Evolutionary conservation across 352 stramenopile species (phyloP), one percentile per base, ranked within the genome.

Genomic region (Pythium rhizo-oryzae): DNA sequence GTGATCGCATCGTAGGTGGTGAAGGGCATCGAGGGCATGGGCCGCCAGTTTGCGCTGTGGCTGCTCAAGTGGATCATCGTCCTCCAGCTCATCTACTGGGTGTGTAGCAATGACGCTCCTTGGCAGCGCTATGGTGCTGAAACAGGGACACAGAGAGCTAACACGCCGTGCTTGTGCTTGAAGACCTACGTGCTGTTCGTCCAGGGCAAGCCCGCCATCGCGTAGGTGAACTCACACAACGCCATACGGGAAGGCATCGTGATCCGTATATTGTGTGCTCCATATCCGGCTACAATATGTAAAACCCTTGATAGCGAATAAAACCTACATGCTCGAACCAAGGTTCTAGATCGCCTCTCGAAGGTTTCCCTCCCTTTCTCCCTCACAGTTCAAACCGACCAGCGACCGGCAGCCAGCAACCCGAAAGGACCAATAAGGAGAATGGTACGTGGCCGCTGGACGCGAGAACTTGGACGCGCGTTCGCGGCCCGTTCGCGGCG

Each of bases 1-100:
- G 28, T 6, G 28, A 33, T 33, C 28, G 2, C 28, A 33, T 33
- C 28, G 19, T 25, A 91, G 82, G 59, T 92, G 37, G 84, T 92
- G 54, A 73, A 81, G 43, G 90, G 82, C 50, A 75, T 92, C 15
- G 82, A 91, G 43, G 82, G 84, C 46, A 65, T 83, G 12, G 72
- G 70, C 8, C 73, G 71, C 15, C 76, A 81, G 47, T 70, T 89
- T 39, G 55, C 79, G 55, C 72, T 78, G 23, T 91, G 84, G 69
- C 28, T 88, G 5, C 43, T 84, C 23, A 92, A 92, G 72, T 91
- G 82, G 82, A 13, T 82, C 67, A 47, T 91, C 62, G 75, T 82
- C 63, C 49, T 89, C 6, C 62, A 59, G 5, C 69, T 90, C 66
- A 72, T 90, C 39, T 65, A 87, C 53, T 67, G 62, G 70, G 84